Conservation (phyloP, 2,329 filamentous ascomycete genomes). For the Neofusicoccum laricinum region DNA sequence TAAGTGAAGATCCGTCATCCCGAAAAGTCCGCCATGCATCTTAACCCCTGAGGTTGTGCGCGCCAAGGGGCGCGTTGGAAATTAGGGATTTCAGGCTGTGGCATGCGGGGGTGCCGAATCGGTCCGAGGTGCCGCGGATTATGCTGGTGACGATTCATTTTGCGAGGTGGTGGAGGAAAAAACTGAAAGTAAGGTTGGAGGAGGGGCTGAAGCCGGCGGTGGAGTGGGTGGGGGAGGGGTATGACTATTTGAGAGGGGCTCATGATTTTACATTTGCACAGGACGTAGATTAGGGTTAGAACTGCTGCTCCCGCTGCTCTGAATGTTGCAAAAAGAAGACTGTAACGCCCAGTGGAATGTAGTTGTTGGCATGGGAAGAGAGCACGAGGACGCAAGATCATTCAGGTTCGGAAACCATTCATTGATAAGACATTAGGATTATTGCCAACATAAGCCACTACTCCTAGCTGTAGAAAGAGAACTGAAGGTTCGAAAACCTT, state of each 20-base stretch:
- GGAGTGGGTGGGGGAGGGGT: background rate
- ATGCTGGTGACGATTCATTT: constrained; percentile 48
- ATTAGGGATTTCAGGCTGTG: constrained; percentile 60
- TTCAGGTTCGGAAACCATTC: too few species aligned
- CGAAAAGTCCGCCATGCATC: background rate
- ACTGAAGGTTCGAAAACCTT: too few species aligned
- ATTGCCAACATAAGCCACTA: too few species aligned
- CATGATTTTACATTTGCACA: background rate
- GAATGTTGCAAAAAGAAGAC: too few species aligned
- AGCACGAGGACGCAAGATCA: too few species aligned
- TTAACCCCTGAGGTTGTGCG: constrained; percentile 42
- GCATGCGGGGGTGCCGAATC: constrained; percentile 64
- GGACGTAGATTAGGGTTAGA: background rate
- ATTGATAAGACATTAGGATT: too few species aligned
- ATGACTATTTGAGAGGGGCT: background rate
- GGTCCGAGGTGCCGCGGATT: constrained; percentile 35
- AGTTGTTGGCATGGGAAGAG: too few species aligned
- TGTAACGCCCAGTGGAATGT: too few species aligned
- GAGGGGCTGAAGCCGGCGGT: background rate
- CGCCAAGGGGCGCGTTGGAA: constrained; percentile 55
- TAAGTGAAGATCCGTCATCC: background rate
- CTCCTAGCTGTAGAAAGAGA: too few species aligned
- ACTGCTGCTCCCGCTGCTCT: too few species aligned
- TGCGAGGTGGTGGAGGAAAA: constrained; percentile 54
- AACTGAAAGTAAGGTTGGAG: background rate